Evolutionary conservation across 345 rosid species (phyloP).

Genomic region (Psidium friedrichsthalianum): DNA sequence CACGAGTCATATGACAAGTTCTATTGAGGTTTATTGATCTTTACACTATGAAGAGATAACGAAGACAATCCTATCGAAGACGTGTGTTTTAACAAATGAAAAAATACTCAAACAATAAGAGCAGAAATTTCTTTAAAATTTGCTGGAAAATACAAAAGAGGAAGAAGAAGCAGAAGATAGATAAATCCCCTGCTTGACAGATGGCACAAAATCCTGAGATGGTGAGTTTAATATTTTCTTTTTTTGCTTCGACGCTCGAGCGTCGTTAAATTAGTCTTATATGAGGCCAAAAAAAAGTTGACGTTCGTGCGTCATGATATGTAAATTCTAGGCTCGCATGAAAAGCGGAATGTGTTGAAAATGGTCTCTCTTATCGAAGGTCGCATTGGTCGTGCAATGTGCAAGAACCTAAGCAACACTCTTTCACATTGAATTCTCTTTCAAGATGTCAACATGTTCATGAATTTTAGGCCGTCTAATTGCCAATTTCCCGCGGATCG

Average conservation of each 20-base stretch:
- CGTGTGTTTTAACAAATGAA: background rate
- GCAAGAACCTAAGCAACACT: background rate
- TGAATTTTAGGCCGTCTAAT: background rate
- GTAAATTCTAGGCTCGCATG: background rate
- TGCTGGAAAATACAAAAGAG: too few relatives aligned
- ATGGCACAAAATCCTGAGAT: background rate
- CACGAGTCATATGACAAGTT: background rate
- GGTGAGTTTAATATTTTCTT: background rate
- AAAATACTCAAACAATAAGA: too few relatives aligned
- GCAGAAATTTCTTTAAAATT: too few relatives aligned
- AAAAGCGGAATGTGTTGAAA: background rate
- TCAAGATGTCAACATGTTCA: background rate
- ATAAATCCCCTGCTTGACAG: background rate
- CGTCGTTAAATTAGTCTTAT: background rate
- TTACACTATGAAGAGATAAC: background rate
- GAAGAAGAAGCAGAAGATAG: background rate
- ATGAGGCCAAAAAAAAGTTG: background rate
- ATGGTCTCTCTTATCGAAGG: background rate
- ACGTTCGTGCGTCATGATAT: background rate
- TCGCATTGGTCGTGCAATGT: background rate
- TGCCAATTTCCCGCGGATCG: background rate
- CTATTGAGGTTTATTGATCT: background rate
- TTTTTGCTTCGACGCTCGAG: background rate
- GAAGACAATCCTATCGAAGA: background rate
- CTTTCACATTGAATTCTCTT: background rate